Percentiles rank a stretch among this genome's conserved stretches.
Evolutionary conservation across 108 stramenopile genomes (phyloP).

Genomic region (Skeletonema costatum): DNA sequence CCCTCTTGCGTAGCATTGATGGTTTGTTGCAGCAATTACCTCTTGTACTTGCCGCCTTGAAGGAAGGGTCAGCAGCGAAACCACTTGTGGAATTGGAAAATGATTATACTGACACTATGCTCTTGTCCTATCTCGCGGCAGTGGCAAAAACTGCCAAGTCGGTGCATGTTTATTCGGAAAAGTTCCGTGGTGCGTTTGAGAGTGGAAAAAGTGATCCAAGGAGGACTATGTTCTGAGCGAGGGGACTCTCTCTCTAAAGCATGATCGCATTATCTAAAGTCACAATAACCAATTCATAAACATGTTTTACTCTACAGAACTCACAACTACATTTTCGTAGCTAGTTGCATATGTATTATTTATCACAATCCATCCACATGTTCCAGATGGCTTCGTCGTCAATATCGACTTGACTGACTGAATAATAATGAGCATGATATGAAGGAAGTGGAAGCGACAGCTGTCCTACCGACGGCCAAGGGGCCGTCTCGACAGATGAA

Average conservation of each 20-base stretch:
- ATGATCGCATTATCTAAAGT: background rate
- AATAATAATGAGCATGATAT: background rate
- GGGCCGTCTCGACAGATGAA: background rate
- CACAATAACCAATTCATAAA: background rate
- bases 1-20: slow-evolving; percentile 45
- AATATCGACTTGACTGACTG: background rate
- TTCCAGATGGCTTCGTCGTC: background rate
- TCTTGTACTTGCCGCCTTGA: slow-evolving; percentile 32
- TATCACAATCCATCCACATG: background rate
- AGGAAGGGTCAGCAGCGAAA: slow-evolving; percentile 7
- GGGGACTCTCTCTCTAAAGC: too few relatives aligned
- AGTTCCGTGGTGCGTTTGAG: slow-evolving; percentile 55
- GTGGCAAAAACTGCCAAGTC: slow-evolving; percentile 63
- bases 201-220: slow-evolving; percentile 13
- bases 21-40: slow-evolving; percentile 45
- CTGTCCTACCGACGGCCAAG: background rate
- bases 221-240: slow-evolving; percentile 8
- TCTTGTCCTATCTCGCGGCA: slow-evolving; percentile 62
- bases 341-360: background rate
- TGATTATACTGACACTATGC: slow-evolving; percentile 50
- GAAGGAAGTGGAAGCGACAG: background rate
- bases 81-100: slow-evolving; percentile 37
- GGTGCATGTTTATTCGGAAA: slow-evolving; percentile 70
- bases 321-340: too few relatives aligned
- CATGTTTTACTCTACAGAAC: background rate